Evolutionary conservation across 1,284 basidiomycete genomes (phyloP), one percentile per base, ranked within the genome.

Genomic region (Cryptococcus sp.): DNA sequence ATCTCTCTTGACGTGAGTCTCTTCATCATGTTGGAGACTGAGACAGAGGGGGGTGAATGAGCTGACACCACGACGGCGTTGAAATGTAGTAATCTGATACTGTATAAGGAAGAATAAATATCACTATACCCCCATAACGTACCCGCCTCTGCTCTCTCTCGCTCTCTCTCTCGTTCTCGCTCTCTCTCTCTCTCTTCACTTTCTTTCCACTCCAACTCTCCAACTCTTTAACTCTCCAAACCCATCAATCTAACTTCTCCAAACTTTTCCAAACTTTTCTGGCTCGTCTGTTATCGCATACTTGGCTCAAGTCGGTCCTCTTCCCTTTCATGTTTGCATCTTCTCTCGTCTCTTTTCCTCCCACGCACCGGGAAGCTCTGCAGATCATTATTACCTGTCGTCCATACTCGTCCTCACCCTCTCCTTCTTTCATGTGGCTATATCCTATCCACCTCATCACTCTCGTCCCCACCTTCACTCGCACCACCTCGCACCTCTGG

Each of bases 1-100:
- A 91, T 94, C 79, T 85, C 86, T 77, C 82, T 94, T 79, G 91
- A 94, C 79, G 69, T 72, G 62, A 68, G 70, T 70, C 23, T 16
- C 33, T 15, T 4, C 2, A 9, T 47, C 3, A 23, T 3, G 23
- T 16, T 23, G 23, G 23, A 13, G 20, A n/a, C n/a, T n/a, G n/a
- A n/a, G n/a, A n/a, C n/a, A n/a, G 28, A 9, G 28, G 28, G 28
- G 28, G 28, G 28, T 33, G 28, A 4, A 33, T 33, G 28, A 9
- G 28, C 28, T 33, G 28, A 33, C 28, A 33, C 5, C 9, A 9
- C 4, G 28, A 9, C 28, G 28, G 28, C n/a, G n/a, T n/a, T n/a
- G n/a, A 28, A 46, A 18, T 36, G 35, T 39, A 50, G 48, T 20
- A n/a, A n/a, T 18, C 35, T 20, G 20, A n/a, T 18, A 36, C 33